Percentiles rank a stretch among this genome's conserved stretches.
These are phyloP conservation scores for Aspergillus jensenii DNA, from an alignment of 2,329 filamentous ascomycete genomes.

Conservation along the genomic window DNA sequence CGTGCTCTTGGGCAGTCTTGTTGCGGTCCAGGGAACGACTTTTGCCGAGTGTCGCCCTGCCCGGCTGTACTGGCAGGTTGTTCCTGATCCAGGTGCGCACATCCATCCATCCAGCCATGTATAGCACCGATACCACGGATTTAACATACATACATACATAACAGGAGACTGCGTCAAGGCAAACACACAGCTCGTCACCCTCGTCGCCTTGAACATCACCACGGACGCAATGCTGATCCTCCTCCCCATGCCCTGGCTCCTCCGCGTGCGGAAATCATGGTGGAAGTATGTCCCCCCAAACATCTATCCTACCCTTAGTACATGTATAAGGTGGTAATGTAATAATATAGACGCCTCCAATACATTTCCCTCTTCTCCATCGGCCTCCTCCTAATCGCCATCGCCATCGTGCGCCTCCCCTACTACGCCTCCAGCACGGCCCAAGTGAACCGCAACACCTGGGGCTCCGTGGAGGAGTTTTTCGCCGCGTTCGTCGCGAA, in stretches of 20 bases:
- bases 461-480: conserved; percentile 8
- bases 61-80: conserved; percentile 10
- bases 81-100: conserved; percentile 8
- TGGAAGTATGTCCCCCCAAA: background rate
- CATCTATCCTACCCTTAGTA: background rate
- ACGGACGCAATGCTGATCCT: conserved; percentile 13
- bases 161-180: conserved; percentile 8
- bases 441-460: conserved; percentile 4
- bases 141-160: too few relatives aligned
- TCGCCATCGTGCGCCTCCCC: conserved; percentile 10
- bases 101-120: too few relatives aligned
- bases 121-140: too few relatives aligned
- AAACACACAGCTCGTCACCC: background rate
- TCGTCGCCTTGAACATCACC: conserved; percentile 6
- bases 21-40: background rate
- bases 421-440: background rate
- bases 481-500: conserved; percentile 13
- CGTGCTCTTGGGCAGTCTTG: conserved; percentile 3
- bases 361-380: conserved; percentile 12
- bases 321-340: too few relatives aligned
- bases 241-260: conserved; percentile 13
- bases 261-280: conserved; percentile 7
- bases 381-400: conserved; percentile 8
- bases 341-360: conserved; percentile 9
- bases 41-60: conserved; percentile 9